Conservation (phyloP, 2,329 filamentous ascomycete species). For the Fusarium xylarioides region DNA sequence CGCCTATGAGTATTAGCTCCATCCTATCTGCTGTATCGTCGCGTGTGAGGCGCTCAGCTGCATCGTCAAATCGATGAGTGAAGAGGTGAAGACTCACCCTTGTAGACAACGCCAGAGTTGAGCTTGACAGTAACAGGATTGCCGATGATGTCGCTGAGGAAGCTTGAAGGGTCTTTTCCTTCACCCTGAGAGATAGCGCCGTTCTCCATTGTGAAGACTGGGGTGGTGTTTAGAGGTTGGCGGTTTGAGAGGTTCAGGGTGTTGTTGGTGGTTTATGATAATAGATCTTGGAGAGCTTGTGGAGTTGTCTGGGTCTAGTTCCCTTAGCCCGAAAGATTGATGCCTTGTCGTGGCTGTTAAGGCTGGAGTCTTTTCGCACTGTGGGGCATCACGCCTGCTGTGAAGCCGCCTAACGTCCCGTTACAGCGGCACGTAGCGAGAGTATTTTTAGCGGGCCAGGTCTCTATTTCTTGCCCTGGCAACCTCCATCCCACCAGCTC, state of each 20-base stretch:
- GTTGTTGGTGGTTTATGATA: slow-evolving; percentile 24
- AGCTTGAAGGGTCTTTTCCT: slow-evolving; percentile 91
- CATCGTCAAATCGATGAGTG: background rate
- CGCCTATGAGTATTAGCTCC: slow-evolving; percentile 64
- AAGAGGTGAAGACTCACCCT: slow-evolving; percentile 66
- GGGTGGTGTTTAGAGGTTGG: slow-evolving; percentile 4
- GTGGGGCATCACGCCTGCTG: slow-evolving; percentile 15
- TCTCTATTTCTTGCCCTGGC: background rate
- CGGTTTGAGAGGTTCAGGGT: slow-evolving; percentile 6
- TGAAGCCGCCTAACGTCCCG: slow-evolving; percentile 30
- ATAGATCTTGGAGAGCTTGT: slow-evolving; percentile 24
- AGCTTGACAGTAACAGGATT: slow-evolving; percentile 95
- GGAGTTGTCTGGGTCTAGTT: slow-evolving; percentile 10
- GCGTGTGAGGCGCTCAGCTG: background rate
- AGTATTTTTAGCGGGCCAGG: slow-evolving; percentile 31
- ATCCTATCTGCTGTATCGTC: background rate
- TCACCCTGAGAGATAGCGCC: slow-evolving; percentile 69
- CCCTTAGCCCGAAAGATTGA: slow-evolving; percentile 25
- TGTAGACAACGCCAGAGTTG: slow-evolving; percentile 98
- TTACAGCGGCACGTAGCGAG: slow-evolving; percentile 29
- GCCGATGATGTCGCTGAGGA: slow-evolving; percentile 93
- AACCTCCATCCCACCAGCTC: slow-evolving; percentile 15
- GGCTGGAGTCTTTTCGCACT: slow-evolving; percentile 37
- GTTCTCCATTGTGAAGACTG: slow-evolving; percentile 73
- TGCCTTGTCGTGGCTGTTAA: slow-evolving; percentile 36